A percentile compares a stretch with the other conserved stretches of the same genome.
These are phyloP conservation scores for Termitomyces sp. DNA, from an alignment of 768 basidiomycete genomes.

Conservation along the genomic window DNA sequence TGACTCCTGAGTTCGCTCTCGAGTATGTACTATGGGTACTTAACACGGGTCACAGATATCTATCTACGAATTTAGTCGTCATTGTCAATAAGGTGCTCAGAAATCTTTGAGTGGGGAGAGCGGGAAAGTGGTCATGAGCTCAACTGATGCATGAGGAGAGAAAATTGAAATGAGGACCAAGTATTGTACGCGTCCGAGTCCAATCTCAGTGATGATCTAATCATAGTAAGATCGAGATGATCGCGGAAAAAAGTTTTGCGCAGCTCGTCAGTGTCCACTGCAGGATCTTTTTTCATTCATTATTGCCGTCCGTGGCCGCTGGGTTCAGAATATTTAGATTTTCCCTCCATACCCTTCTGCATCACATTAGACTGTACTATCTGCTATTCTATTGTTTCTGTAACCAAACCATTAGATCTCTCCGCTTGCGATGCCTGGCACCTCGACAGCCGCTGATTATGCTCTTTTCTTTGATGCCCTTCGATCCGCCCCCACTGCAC, in stretches of 20 bases:
- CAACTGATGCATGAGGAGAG: no score
- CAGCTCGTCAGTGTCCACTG: background rate
- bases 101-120: no score
- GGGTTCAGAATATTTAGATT: background rate
- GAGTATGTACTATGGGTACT: background rate
- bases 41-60: no score
- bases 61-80: no score
- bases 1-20: background rate
- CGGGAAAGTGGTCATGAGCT: no score
- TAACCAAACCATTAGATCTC: constrained; percentile 8
- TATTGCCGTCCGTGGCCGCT: constrained; percentile 8
- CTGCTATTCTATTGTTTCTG: constrained; percentile 10
- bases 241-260: constrained; percentile 12
- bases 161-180: no score
- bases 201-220: background rate
- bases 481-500: constrained; percentile 58
- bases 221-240: background rate
- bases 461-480: constrained; percentile 48
- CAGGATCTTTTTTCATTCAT: background rate
- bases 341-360: constrained; percentile 8
- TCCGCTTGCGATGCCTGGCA: background rate
- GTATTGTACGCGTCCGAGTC: no score
- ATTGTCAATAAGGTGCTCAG: no score
- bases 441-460: constrained; percentile 31
- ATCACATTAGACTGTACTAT: constrained; percentile 9